Evolutionary conservation across 371 early-diverging fungal genomes (phyloP), one percentile per base, ranked within the genome.

Genomic region (Sporodiniella umbellata): DNA sequence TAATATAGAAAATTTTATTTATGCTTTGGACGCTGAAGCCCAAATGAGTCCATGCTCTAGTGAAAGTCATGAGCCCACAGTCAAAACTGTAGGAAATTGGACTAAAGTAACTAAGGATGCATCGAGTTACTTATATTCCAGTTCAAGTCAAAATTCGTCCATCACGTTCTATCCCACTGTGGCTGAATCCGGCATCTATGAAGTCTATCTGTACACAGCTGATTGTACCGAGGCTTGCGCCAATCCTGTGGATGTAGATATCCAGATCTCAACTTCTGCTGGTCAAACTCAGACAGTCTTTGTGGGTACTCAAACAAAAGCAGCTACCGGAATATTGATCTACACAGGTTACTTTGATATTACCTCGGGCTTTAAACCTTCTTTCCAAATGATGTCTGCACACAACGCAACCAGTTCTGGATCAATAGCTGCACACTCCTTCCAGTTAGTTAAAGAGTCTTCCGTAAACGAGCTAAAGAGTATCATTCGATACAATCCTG

Each of bases 111-210:
- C 11, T 25, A 21, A 43, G 8, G 19, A 15, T 21, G 40, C 21
- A 1, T 8, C 15, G 10, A 21, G 21, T 40, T 40, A 40, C 21
- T 12, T 21, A 10, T 18, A 10, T 12, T 19, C 40, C 21, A 40
- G 10, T 7, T 10, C 40, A 5, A 40, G 21, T 12, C 18, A 40
- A 10, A 10, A 17, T 21, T 17, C 73, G 7, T 61, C 66, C 4
- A 68, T 83, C 4, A 66, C 69, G 7, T 62, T 85, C 49, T 62
- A 62, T 5, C 88, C 88, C 0, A 72, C 71, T 35, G 56, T 89
- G 1, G 77, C 80, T 15, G 87, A 87, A 48, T 54, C 82, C 11
- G 89, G 89, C 14, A 66, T 69, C 35, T 89, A 89, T 42, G 70
- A 81, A 18, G 79, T 87, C 1, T 70, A 72, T 31, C 33, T 87